A percentile compares a stretch with the other conserved stretches of the same genome.
Conservation (phyloP, 345 rosid species). For the Eutrema heterophyllum region DNA sequence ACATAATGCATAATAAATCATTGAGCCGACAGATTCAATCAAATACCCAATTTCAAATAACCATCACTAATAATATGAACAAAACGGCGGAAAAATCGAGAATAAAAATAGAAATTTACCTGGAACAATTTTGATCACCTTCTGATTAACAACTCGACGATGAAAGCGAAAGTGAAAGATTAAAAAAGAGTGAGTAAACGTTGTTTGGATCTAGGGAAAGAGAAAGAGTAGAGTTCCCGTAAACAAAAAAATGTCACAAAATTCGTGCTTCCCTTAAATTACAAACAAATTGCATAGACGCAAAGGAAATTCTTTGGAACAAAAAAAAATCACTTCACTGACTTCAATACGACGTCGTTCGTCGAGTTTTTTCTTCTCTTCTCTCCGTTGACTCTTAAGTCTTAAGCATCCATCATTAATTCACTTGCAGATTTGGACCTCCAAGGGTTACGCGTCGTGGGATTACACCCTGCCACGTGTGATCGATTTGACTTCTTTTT, state of each 20-base stretch:
- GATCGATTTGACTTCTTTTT: no score
- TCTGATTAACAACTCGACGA: background rate
- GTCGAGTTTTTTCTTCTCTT: background rate
- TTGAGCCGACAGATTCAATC: background rate
- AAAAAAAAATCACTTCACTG: background rate
- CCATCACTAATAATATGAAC: background rate
- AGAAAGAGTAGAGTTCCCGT: background rate
- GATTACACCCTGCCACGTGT: no score
- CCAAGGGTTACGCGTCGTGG: no score
- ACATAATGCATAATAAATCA: no score
- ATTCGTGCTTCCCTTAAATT: background rate
- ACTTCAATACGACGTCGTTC: background rate
- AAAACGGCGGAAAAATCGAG: background rate
- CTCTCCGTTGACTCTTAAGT: background rate
- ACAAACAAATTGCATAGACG: background rate
- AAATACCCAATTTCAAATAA: background rate
- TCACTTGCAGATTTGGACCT: no score
- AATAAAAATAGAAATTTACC: background rate
- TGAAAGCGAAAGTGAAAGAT: background rate
- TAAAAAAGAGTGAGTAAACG: background rate
- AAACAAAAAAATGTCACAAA: background rate
- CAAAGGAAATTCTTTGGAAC: no score
- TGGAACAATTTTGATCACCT: background rate
- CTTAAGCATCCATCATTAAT: no score
- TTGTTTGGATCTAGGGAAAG: slow-evolving; percentile 6